phyloP scores from a whole-genome alignment of 208 protist genomes.

The Crithidia fasciculata region DNA sequence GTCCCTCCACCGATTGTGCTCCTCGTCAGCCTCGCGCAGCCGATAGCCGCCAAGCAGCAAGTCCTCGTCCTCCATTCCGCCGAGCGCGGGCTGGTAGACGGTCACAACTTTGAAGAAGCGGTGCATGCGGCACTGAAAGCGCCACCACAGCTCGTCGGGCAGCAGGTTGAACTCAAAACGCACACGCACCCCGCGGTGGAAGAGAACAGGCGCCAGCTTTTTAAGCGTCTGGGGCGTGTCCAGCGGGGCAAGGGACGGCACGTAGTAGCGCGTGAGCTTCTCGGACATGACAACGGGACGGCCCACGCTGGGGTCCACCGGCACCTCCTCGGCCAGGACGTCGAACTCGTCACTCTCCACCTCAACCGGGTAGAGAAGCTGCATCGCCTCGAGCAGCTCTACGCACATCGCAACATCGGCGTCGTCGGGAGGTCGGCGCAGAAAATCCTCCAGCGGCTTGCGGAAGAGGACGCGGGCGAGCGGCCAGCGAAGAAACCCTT shows the following conservation, averaged over 20 bases:
- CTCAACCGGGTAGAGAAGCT: conserved; percentile 72
- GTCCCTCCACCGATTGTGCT: conserved; percentile 88
- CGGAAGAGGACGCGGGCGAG: conserved; percentile 81
- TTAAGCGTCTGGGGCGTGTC: conserved; percentile 53
- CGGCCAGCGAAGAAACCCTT: conserved; percentile 79
- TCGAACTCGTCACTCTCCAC: conserved; percentile 70
- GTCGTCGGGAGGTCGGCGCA: conserved; percentile 66
- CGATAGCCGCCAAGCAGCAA: conserved; percentile 64
- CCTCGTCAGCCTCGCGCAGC: conserved; percentile 75
- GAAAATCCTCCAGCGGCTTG: conserved; percentile 58
- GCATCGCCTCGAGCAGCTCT: conserved; percentile 75
- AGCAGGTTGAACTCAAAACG: conserved; percentile 88
- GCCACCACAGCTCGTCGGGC: conserved; percentile 88
- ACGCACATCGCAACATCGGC: conserved; percentile 83
- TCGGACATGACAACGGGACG: conserved; percentile 35
- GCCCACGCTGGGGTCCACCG: conserved; percentile 49
- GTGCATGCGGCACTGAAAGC: conserved; percentile 80
- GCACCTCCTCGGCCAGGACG: conserved; percentile 73
- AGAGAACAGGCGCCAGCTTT: conserved; percentile 72
- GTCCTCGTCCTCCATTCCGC: conserved; percentile 48
- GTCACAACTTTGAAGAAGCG: conserved; percentile 55
- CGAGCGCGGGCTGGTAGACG: conserved; percentile 59
- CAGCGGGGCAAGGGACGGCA: conserved; percentile 80
- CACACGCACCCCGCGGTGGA: conserved; percentile 77
- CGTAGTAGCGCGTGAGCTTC: conserved; percentile 77